Evolutionary conservation across 2,329 filamentous ascomycete genomes (phyloP), one percentile per base, ranked within the genome.

Genomic region (Exophiala sp.): DNA sequence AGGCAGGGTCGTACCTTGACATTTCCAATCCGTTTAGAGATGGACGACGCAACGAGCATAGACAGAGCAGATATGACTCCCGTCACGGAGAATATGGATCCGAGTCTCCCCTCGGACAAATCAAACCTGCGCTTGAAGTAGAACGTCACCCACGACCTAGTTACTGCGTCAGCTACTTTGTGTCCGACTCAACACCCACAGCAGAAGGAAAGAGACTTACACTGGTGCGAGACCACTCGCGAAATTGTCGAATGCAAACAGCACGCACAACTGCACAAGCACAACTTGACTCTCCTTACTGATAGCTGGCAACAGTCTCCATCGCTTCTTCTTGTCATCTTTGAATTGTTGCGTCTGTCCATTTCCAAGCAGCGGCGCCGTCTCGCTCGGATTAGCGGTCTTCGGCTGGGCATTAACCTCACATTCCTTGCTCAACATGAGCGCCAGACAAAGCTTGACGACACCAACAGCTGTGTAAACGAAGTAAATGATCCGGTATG

Each of bases 181-280:
- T 29, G 24, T 2, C 24, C 24, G 3, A 29, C 24, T 5, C 5
- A 29, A 29, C 2, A 3, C 7, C 1, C 7, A 8, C 3, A 29
- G 24, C 24, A 29, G 7, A 66, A 58, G 74, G 78, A 4, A 11
- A 5, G 32, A 8, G 10, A 50, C 57, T 54, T 54, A 59, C 41
- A 70, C 63, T 18, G 83, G 81, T 3, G 84, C 85, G 66, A 91
- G 78, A 1, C 88, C 87, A 1, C 83, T 86, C 1, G 85, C 86
- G 52, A 90, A 80, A 0, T 83, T 80, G 66, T 91, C 87, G 5
- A 90, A 64, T 1, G 78, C 79, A 62, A 90, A 86, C 1, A 92
- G 72, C 6, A 86, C 69, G 64, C 84, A 87, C 0, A 92, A 74
- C 46, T 83, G 81, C 47, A 80, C 66, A 5, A 88, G 72, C 29